These are phyloP conservation scores for Cystobasidium ongulense DNA, from an alignment of 768 basidiomycete species.

Conservation along the genomic window DNA sequence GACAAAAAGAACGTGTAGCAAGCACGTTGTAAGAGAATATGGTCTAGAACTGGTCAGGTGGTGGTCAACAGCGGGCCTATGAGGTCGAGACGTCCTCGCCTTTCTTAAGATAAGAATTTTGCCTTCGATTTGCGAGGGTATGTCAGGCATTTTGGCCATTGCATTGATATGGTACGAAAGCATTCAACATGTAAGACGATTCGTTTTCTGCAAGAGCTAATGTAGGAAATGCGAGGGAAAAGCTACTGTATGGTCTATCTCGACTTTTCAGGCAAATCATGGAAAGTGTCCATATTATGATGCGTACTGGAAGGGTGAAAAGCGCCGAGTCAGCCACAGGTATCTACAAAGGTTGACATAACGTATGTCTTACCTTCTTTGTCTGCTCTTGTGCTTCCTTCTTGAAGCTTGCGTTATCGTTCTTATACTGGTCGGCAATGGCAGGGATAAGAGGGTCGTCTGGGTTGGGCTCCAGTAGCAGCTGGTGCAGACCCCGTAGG, in stretches of 20 bases:
- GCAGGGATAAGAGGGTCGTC: slow-evolving; percentile 28
- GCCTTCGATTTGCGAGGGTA: too few species aligned
- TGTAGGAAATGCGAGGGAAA: too few species aligned
- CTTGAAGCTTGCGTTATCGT: slow-evolving; percentile 30
- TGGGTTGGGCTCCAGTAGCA: slow-evolving; percentile 22
- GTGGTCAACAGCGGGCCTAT: too few species aligned
- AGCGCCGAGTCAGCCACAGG: background rate
- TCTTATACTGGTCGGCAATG: slow-evolving; percentile 26
- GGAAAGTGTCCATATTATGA: background rate
- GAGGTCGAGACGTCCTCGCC: too few species aligned
- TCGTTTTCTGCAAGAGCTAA: too few species aligned
- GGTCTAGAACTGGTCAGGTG: too few species aligned
- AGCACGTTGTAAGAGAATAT: background rate
- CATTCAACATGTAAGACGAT: too few species aligned
- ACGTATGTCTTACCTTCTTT: slow-evolving; percentile 25
- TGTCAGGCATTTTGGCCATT: too few species aligned
- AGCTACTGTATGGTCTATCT: too few species aligned
- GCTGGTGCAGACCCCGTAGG: slow-evolving; percentile 20
- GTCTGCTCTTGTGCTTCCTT: slow-evolving; percentile 16
- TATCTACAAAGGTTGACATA: background rate
- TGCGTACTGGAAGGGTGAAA: background rate
- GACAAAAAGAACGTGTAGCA: background rate
- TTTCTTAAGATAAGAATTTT: too few species aligned
- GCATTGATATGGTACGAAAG: too few species aligned
- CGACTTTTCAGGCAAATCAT: background rate